Conservation (phyloP, 371 early-diverging fungal species). For the Dichotomocladium elegans region DNA sequence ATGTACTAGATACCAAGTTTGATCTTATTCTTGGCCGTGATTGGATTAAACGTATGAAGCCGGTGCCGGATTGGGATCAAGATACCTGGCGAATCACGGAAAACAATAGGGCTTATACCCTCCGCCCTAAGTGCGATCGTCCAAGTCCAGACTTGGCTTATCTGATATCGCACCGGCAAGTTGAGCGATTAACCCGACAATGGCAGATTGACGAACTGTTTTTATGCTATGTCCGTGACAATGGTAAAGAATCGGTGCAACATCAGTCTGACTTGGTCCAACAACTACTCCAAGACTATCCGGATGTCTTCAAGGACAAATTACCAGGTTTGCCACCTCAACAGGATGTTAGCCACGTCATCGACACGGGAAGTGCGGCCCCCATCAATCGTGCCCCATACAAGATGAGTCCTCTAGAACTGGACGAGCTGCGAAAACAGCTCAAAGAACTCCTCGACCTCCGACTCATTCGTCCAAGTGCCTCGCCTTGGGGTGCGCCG, state of each 20-base stretch:
- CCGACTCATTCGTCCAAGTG: too few relatives aligned
- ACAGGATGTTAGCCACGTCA: neutral
- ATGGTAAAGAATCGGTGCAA: neutral
- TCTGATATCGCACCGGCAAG: neutral
- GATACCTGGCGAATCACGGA: neutral
- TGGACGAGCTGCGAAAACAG: too few relatives aligned
- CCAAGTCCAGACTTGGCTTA: neutral
- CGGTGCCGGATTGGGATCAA: slow-evolving; percentile 2
- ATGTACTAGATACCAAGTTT: too few relatives aligned
- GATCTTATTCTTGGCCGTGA: too few relatives aligned
- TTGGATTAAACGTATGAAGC: too few relatives aligned
- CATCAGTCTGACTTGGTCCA: neutral
- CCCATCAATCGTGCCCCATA: too few relatives aligned
- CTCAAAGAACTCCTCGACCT: too few relatives aligned
- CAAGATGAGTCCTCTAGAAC: too few relatives aligned
- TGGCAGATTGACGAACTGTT: neutral
- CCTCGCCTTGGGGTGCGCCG: too few relatives aligned
- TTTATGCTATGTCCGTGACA: neutral
- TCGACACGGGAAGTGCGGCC: too few relatives aligned
- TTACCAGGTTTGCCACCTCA: neutral
- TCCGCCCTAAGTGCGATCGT: neutral
- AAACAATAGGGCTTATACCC: neutral
- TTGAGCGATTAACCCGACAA: neutral
- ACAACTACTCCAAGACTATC: neutral
- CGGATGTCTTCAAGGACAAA: too few relatives aligned